phyloP scores from a whole-genome alignment of 2,329 filamentous ascomycete genomes.

The Botrytis hyacinthi region DNA sequence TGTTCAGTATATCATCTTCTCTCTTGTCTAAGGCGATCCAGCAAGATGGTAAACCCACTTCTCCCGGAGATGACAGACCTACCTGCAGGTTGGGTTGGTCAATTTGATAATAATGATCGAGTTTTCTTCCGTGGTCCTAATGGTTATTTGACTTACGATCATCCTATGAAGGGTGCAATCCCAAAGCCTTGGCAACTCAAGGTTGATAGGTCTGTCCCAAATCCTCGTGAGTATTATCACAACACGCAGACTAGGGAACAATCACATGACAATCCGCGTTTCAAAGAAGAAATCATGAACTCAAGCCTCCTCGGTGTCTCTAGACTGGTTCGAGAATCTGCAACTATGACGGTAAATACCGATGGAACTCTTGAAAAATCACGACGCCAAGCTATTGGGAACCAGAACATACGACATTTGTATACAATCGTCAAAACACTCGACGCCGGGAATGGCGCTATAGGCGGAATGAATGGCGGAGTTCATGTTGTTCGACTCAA shows the following conservation, averaged over 20 bases:
- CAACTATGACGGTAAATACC: conserved; percentile 16
- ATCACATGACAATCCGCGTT: conserved; percentile 22
- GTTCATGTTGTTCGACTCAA: conserved; percentile 31
- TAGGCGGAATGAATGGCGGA: conserved; percentile 37
- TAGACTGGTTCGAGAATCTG: conserved; percentile 19
- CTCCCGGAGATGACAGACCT: conserved; percentile 8
- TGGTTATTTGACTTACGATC: conserved; percentile 5
- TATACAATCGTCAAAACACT: conserved; percentile 32
- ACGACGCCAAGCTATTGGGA: conserved; percentile 11
- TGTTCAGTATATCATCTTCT: neutral
- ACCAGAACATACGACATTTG: conserved; percentile 23
- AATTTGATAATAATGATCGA: conserved; percentile 9
- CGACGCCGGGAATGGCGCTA: conserved; percentile 27
- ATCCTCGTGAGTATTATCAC: conserved; percentile 17
- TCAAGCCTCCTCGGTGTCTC: conserved; percentile 11
- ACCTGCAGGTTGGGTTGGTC: conserved; percentile 7
- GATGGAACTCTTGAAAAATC: conserved; percentile 6
- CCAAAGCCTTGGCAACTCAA: conserved; percentile 24
- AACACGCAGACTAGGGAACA: conserved; percentile 7
- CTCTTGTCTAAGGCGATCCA: neutral
- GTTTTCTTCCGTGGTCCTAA: conserved; percentile 12
- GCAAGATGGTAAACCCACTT: conserved; percentile 13
- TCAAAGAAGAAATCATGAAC: conserved; percentile 5
- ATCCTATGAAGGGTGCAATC: conserved; percentile 19
- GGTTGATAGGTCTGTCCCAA: conserved; percentile 1